Conservation (phyloP, 2,329 filamentous ascomycete species). For the Didymella pinodella region DNA sequence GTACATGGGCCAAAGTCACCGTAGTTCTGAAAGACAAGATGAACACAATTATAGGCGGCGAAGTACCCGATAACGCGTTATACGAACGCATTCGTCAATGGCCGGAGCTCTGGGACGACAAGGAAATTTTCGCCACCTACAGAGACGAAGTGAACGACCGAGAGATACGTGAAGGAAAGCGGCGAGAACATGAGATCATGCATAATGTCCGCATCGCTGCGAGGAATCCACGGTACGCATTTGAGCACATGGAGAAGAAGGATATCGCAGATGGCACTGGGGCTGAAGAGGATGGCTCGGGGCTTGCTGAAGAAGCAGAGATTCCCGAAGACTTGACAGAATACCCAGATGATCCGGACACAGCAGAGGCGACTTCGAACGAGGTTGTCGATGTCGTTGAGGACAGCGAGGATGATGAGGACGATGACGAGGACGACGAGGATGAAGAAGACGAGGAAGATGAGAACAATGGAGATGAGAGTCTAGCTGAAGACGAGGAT, state of each 20-base stretch:
- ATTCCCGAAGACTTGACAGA: conserved; percentile 45
- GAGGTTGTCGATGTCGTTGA: conserved; percentile 31
- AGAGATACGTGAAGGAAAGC: conserved; percentile 34
- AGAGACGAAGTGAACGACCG: conserved; percentile 39
- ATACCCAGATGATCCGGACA: conserved; percentile 40
- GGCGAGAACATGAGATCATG: conserved; percentile 45
- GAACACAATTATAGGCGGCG: conserved; percentile 49
- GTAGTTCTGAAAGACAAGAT: conserved; percentile 90
- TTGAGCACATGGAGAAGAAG: conserved; percentile 41
- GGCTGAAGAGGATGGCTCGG: conserved; percentile 8
- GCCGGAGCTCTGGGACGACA: conserved; percentile 47
- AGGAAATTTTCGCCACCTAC: conserved; percentile 41
- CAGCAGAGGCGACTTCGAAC: conserved; percentile 33
- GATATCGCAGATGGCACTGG: not conserved
- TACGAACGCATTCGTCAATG: conserved; percentile 45
- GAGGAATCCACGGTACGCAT: conserved; percentile 45
- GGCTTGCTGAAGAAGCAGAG: conserved; percentile 33
- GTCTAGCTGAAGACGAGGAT: not conserved
- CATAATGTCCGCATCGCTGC: conserved; percentile 42
- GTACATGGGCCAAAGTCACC: conserved; percentile 82
- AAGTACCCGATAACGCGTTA: conserved; percentile 41
- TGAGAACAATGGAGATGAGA: conserved; percentile 27
- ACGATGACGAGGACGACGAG: conserved; percentile 27
- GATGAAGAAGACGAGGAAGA: conserved; percentile 30
- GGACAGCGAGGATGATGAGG: conserved; percentile 23